Evolutionary conservation across 768 basidiomycete genomes (phyloP).

Genomic region (Leucocoprinus sp.): DNA sequence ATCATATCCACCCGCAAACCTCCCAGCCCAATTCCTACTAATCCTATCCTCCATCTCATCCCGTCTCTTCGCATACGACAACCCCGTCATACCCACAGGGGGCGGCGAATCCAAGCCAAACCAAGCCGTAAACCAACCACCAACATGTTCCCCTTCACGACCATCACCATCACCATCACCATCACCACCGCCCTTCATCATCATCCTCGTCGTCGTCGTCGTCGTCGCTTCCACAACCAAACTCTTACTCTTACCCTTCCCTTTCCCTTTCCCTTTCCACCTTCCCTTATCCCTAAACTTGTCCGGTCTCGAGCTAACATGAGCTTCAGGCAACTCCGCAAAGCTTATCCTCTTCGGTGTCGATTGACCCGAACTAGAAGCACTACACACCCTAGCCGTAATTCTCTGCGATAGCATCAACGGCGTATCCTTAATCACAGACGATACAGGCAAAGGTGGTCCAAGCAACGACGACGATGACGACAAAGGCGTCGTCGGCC

Average conservation of each 20-base stretch:
- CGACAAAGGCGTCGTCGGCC: conserved; percentile 6
- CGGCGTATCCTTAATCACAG: neutral
- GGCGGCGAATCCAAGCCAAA: conserved; percentile 14
- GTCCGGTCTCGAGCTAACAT: conserved; percentile 30
- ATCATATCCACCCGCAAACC: conserved; percentile 24
- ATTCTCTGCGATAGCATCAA: conserved; percentile 17
- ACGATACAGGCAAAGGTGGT: conserved; percentile 20
- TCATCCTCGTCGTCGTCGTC: conserved; percentile 18
- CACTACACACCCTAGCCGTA: conserved; percentile 18
- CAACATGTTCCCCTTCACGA: too few species aligned
- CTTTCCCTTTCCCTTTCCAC: conserved; percentile 15
- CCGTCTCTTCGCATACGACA: conserved; percentile 15
- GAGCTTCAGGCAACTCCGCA: conserved; percentile 65
- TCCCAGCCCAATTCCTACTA: conserved; percentile 39
- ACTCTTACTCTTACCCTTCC: too few species aligned
- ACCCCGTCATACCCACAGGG: conserved; percentile 13
- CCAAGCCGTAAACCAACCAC: conserved; percentile 12
- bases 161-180: too few species aligned
- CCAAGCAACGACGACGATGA: too few species aligned
- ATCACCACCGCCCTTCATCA: too few species aligned
- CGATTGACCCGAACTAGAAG: conserved; percentile 40
- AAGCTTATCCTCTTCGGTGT: conserved; percentile 76
- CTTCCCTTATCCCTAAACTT: conserved; percentile 29
- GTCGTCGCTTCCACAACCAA: neutral
- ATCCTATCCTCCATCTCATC: conserved; percentile 50